Evolutionary conservation across 2,329 filamentous ascomycete species (phyloP), one percentile per base, ranked within the genome.

Genomic region (Tothia fuscella): DNA sequence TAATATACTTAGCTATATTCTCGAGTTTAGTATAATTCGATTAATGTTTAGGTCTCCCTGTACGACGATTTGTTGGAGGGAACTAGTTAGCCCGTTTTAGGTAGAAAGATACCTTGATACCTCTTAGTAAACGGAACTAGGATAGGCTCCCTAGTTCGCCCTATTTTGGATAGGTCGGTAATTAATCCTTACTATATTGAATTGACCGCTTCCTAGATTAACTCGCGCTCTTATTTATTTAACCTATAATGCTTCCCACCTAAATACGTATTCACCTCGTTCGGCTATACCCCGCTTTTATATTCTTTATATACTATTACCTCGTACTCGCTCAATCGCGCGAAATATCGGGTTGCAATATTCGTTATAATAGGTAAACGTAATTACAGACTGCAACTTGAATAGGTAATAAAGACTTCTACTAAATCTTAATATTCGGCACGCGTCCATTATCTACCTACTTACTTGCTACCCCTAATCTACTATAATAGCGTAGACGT

Each of bases 221-320:
- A 16, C 13, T 39, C 6, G 20, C 21, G n/a, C 16, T 28, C 20
- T 10, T 30, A n/a, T 19, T 39, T 39, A 14, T 39, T 39, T 10
- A 31, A 13, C 6, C 30, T 5, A 34, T 39, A 16, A 35, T 39
- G 37, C 6, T 13, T 10, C 16, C 37, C 37, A 6, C 26, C 13
- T 39, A 39, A 39, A 39, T 39, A 16, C 13, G 7, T n/a, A 9
- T 31, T 14, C 17, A 39, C 26, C 13, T 39, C 37, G 14, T 30
- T 28, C 16, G 22, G 37, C 37, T 22, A 39, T 30, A 39, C 22
- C 6, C 13, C 13, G 22, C 31, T 7, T 16, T 31, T 14, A 30
- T 22, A 39, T 19, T 39, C 21, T 7, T 39, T 39, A 31, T 6
- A 39, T 39, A 39, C 21, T 16, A 39, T 39, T 39, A 38, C 9